Evolutionary conservation across 2,329 filamentous ascomycete genomes (phyloP).

Genomic region (Epichloe hybrida): DNA sequence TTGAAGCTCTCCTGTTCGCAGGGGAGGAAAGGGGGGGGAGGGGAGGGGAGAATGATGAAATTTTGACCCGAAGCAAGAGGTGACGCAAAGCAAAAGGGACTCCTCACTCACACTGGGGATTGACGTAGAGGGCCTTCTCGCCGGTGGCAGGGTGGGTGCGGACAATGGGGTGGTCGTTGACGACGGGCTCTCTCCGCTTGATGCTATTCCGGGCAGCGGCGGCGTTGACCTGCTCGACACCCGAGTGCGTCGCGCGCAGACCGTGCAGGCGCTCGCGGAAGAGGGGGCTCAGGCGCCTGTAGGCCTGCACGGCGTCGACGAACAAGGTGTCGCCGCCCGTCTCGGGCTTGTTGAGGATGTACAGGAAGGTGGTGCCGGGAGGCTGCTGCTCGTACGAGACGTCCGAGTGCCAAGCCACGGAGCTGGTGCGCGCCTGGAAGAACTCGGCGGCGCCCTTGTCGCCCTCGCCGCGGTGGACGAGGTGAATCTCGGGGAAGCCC

Average conservation of each 20-base stretch:
- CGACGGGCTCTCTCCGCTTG: conserved; percentile 61
- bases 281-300: conserved; percentile 62
- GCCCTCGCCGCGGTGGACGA: conserved; percentile 56
- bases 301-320: conserved; percentile 65
- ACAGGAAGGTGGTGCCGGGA: conserved; percentile 80
- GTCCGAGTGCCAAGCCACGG: conserved; percentile 80
- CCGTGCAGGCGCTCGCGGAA: conserved; percentile 74
- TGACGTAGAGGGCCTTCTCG: conserved; percentile 73
- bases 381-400: conserved; percentile 82
- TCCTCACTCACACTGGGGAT: conserved; percentile 56
- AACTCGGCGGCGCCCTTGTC: conserved; percentile 40
- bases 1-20: too few species aligned
- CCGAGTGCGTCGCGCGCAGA: conserved; percentile 68
- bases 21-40: too few species aligned
- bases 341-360: conserved; percentile 68
- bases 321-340: conserved; percentile 81
- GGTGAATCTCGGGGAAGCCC: conserved; percentile 58
- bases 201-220: conserved; percentile 54
- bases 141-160: conserved; percentile 71
- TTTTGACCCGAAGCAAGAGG: too few species aligned
- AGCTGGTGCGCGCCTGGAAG: conserved; percentile 57
- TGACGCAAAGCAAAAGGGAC: too few species aligned
- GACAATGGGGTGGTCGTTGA: conserved; percentile 62
- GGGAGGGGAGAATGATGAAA: too few species aligned
- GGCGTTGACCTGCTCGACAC: conserved; percentile 63